These are phyloP conservation scores for Ceratocystis huliohia DNA, from an alignment of 2,329 filamentous ascomycete genomes.

Conservation along the genomic window DNA sequence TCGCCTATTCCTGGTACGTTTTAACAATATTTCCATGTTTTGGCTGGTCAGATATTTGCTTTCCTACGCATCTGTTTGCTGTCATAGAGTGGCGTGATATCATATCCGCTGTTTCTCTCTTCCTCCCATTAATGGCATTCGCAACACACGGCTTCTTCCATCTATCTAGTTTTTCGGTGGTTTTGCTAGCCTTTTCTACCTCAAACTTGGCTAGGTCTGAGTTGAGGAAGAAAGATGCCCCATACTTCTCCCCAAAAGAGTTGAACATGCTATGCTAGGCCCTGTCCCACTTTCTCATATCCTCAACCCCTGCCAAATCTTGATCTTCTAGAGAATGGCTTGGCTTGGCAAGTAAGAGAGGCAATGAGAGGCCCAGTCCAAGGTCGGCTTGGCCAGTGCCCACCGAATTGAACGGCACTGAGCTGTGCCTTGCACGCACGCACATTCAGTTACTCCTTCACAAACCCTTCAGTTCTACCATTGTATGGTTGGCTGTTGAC, in stretches of 20 bases:
- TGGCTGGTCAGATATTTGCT: background rate
- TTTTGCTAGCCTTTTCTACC: background rate
- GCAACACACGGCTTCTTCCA: background rate
- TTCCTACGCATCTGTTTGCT: background rate
- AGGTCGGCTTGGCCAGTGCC: conserved; percentile 4
- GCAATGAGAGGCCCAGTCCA: background rate
- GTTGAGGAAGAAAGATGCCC: conserved; percentile 1
- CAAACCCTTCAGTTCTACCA: background rate
- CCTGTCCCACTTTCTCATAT: conserved; percentile 16
- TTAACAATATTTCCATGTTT: background rate
- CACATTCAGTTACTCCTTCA: too few species aligned
- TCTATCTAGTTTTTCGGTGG: background rate
- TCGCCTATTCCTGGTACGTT: conserved; percentile 20
- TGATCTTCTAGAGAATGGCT: conserved; percentile 15
- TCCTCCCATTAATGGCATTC: background rate
- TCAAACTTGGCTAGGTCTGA: conserved; percentile 1
- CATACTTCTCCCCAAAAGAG: conserved; percentile 11
- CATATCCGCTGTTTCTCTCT: background rate
- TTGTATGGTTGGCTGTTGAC: too few species aligned
- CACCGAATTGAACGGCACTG: background rate
- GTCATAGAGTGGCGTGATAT: background rate
- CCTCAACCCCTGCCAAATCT: conserved; percentile 14
- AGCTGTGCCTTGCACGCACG: conserved; percentile 1
- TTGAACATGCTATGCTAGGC: conserved; percentile 26
- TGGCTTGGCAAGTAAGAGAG: conserved; percentile 14